A percentile compares a stretch with the other conserved stretches of the same genome.
Evolutionary conservation across 176 grass and related monocot species (phyloP).

Genomic region (maize (Zea mays)): Zm-B73-REFERENCE-NAM-5.0 NC_050099.1:11541001-11541500

Average conservation of each 20-base stretch:
- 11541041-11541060: constrained; percentile 59
- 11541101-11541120: constrained; percentile 68
- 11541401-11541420: constrained; percentile 73
- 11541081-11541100: constrained; percentile 75
- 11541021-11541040: not conserved
- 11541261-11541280: constrained; percentile 36
- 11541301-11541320: constrained; percentile 67
- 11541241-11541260: not conserved
- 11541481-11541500: constrained; percentile 79
- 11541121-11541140: constrained; percentile 95
- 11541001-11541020: not conserved
- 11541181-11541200: too few relatives aligned
- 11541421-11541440: constrained; percentile 64
- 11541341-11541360: constrained; percentile 50
- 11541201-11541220: not conserved
- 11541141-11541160: constrained; percentile 66
- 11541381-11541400: constrained; percentile 58
- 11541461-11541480: constrained; percentile 90
- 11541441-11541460: constrained; percentile 57
- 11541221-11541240: not conserved
- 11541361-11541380: constrained; percentile 63
- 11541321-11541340: constrained; percentile 38
- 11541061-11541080: constrained; percentile 76
- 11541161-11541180: constrained; percentile 74
- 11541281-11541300: constrained; percentile 31